A percentile compares a stretch with the other conserved stretches of the same genome.
phyloP scores from a whole-genome alignment of 495 filamentous ascomycete genomes.

The Penicillium parvum region DNA sequence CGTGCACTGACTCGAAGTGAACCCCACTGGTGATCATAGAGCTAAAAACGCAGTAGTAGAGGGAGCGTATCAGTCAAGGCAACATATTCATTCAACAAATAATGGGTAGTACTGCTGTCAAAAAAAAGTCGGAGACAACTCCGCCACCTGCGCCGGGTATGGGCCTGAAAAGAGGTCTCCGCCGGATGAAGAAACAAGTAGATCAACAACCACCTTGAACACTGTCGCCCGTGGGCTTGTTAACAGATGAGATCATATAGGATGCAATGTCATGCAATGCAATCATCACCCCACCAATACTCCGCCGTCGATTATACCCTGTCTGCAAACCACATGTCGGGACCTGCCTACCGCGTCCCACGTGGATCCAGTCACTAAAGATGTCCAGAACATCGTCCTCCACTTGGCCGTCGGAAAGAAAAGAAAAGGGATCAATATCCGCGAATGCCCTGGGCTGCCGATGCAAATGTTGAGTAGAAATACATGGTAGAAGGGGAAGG shows the following conservation, averaged over 20 bases:
- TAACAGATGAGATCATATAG: conserved; percentile 17
- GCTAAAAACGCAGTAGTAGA: background rate
- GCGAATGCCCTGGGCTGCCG: conserved; percentile 1
- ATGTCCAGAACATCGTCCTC: background rate
- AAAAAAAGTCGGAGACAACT: conserved; percentile 7
- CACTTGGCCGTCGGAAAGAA: conserved; percentile 1
- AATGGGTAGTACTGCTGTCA: conserved; percentile 5
- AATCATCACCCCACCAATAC: background rate
- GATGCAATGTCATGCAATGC: conserved; percentile 7
- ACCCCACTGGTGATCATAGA: background rate
- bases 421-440: background rate
- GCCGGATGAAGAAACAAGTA: conserved; percentile 9
- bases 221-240: conserved; percentile 17
- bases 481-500: conserved; percentile 13
- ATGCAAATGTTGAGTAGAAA: conserved; percentile 12
- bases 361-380: background rate
- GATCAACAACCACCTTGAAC: conserved; percentile 15
- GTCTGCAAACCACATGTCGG: conserved; percentile 1
- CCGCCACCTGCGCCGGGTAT: conserved; percentile 16
- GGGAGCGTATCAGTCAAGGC: background rate
- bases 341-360: background rate
- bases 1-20: background rate
- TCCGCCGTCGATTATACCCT: background rate
- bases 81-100: too few relatives aligned
- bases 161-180: conserved; percentile 3